These are phyloP conservation scores for Phytophthora crassamura DNA, from an alignment of 352 stramenopile species.

Conservation along the genomic window DNA sequence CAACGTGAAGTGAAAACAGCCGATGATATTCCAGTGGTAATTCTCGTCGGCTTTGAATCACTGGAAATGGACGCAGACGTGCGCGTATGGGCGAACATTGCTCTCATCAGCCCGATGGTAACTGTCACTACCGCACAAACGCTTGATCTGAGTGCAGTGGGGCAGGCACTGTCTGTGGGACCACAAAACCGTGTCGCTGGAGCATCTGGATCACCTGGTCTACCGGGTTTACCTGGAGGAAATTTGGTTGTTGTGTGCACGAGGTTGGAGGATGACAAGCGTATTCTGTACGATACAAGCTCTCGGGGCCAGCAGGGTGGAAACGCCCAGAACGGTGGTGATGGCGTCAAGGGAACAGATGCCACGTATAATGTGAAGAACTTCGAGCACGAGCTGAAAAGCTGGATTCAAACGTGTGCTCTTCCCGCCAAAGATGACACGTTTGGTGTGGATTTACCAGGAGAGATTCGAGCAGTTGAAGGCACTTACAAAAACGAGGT, in stretches of 20 bases:
- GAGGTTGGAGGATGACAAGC: neutral
- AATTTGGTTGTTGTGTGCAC: conserved; percentile 16
- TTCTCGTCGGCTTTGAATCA: conserved; percentile 21
- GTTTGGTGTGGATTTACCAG: no score
- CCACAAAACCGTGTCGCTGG: neutral
- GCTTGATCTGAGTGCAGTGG: conserved; percentile 15
- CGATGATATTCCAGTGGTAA: conserved; percentile 9
- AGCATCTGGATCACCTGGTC: conserved; percentile 5
- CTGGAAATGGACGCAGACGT: conserved; percentile 16
- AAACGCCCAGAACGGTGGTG: conserved; percentile 18
- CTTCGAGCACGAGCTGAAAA: neutral
- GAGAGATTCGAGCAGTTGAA: no score
- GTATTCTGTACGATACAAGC: conserved; percentile 5
- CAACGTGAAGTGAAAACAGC: neutral
- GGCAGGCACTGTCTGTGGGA: neutral
- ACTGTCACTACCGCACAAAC: neutral
- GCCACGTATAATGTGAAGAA: neutral
- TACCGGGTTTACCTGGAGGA: conserved; percentile 21
- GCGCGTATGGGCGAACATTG: conserved; percentile 21
- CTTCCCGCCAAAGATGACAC: neutral
- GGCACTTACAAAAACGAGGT: no score
- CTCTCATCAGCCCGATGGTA: conserved; percentile 15
- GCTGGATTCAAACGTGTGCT: neutral
- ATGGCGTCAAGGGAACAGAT: conserved; percentile 16
- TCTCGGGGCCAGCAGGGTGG: conserved; percentile 16